Evolutionary conservation across 148 eudicot species (phyloP).

Genomic region (Rhododendron simsii): DNA sequence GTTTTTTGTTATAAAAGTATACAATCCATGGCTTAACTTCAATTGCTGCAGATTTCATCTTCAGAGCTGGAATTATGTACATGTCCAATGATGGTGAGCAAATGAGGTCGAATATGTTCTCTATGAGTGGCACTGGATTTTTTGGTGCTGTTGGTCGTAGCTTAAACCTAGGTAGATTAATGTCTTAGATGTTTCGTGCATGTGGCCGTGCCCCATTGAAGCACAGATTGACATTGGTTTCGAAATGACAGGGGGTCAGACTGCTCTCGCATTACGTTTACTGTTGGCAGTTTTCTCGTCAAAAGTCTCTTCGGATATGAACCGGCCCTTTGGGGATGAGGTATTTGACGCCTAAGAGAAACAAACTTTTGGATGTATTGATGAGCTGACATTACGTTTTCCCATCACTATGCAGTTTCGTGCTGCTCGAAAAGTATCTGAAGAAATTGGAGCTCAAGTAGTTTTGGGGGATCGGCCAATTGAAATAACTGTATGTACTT

Average conservation of each 20-base stretch:
- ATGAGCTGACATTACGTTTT: neutral
- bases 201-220: neutral
- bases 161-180: slow-evolving; percentile 65
- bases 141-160: slow-evolving; percentile 83
- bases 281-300: slow-evolving; percentile 79
- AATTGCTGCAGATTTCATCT: slow-evolving; percentile 65
- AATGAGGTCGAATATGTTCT: slow-evolving; percentile 66
- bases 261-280: slow-evolving; percentile 78
- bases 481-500: slow-evolving; percentile 73
- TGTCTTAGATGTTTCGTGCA: neutral
- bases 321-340: slow-evolving; percentile 95
- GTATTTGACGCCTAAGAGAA: slow-evolving; percentile 21
- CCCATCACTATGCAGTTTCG: slow-evolving; percentile 56
- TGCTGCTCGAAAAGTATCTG: slow-evolving; percentile 79
- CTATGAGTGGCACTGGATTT: slow-evolving; percentile 73
- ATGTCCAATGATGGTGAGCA: slow-evolving; percentile 42
- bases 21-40: slow-evolving; percentile 53
- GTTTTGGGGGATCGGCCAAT: slow-evolving; percentile 98
- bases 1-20: neutral
- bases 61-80: slow-evolving; percentile 99
- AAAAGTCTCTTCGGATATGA: slow-evolving; percentile 62
- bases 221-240: neutral
- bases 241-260: slow-evolving; percentile 71
- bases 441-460: slow-evolving; percentile 84
- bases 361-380: neutral